Evolutionary conservation across 1,284 basidiomycete genomes (phyloP).

Genomic region (Malassezia cuniculi): DNA sequence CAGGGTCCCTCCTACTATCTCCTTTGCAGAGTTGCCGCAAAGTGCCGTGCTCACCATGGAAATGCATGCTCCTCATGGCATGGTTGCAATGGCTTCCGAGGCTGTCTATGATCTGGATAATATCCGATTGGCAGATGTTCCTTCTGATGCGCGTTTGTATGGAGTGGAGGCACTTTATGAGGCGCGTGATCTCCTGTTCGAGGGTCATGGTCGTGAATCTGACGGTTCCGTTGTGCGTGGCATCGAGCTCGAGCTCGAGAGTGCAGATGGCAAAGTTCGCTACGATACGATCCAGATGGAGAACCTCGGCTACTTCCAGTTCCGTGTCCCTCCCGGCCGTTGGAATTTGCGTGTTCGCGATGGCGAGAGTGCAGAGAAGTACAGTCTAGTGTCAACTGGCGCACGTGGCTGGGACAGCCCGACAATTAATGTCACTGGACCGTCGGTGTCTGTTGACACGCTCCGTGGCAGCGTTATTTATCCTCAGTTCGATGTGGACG

Average conservation of each 20-base stretch:
- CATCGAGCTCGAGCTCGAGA: conserved; percentile 47
- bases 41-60: conserved; percentile 74
- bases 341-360: conserved; percentile 69
- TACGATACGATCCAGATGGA: conserved; percentile 59
- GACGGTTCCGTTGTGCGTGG: conserved; percentile 55
- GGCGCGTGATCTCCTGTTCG: conserved; percentile 78
- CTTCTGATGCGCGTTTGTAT: conserved; percentile 47
- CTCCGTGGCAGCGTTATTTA: conserved; percentile 80
- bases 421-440: conserved; percentile 50
- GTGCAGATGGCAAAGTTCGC: conserved; percentile 19
- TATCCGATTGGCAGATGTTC: conserved; percentile 64
- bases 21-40: conserved; percentile 47
- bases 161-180: conserved; percentile 69
- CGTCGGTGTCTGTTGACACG: conserved; percentile 52
- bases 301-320: conserved; percentile 90
- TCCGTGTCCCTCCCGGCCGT: conserved; percentile 79
- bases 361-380: conserved; percentile 69
- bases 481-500: conserved; percentile 73
- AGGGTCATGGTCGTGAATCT: conserved; percentile 77
- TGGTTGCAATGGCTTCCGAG: conserved; percentile 79
- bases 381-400: conserved; percentile 61
- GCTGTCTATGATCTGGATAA: conserved; percentile 91
- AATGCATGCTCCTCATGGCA: conserved; percentile 75
- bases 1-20: conserved; percentile 33
- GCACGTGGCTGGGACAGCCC: conserved; percentile 66